These are phyloP conservation scores for Bipolaris bicolor DNA, from an alignment of 2,329 filamentous ascomycete species.

Conservation along the genomic window DNA sequence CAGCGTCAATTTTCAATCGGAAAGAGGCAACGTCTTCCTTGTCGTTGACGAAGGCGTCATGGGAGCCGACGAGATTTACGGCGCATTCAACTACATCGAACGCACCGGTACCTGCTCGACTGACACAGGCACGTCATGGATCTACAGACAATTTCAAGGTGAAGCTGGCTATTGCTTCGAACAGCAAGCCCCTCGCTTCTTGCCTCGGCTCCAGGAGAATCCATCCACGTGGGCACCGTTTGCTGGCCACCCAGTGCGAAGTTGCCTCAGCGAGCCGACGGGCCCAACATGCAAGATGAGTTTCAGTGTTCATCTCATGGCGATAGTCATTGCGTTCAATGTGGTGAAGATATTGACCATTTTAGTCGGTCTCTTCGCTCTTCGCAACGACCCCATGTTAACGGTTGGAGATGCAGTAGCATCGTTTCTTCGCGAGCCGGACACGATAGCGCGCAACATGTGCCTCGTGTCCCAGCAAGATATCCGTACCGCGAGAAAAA, in stretches of 20 bases:
- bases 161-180: background rate
- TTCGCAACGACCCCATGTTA: slow-evolving; percentile 27
- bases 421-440: slow-evolving; percentile 23
- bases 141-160: background rate
- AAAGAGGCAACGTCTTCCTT: slow-evolving; percentile 21
- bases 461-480: slow-evolving; percentile 20
- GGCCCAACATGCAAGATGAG: slow-evolving; percentile 26
- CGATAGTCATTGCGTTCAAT: slow-evolving; percentile 25
- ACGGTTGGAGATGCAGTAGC: slow-evolving; percentile 33
- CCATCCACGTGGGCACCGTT: slow-evolving; percentile 17
- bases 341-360: slow-evolving; percentile 29
- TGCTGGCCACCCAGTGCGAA: slow-evolving; percentile 15
- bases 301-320: slow-evolving; percentile 20
- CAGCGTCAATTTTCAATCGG: slow-evolving; percentile 16
- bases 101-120: background rate
- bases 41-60: slow-evolving; percentile 11
- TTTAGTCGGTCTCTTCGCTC: slow-evolving; percentile 18
- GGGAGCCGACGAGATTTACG: background rate
- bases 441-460: slow-evolving; percentile 19
- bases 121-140: background rate
- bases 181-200: background rate
- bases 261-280: slow-evolving; percentile 29
- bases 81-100: background rate
- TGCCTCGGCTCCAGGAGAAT: slow-evolving; percentile 4
- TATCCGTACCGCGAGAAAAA: slow-evolving; percentile 1